Evolutionary conservation across 202 grass and related monocot species (phyloP).

Genomic region (Schoenoplectus tabernaemontani): DNA sequence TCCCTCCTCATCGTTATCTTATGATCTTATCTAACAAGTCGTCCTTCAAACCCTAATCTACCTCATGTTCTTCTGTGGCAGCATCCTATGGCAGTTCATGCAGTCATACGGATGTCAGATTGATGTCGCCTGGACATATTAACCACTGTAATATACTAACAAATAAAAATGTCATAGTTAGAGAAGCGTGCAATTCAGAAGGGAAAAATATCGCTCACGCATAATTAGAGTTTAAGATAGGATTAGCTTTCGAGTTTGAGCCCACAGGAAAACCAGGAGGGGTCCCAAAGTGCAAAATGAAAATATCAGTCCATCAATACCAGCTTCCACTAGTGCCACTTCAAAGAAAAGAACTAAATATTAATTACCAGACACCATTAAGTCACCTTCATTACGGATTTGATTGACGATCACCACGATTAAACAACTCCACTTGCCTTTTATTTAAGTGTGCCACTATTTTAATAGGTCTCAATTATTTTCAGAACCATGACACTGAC

Average conservation of each 20-base stretch:
- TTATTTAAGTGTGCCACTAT: neutral
- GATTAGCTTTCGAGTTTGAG: neutral
- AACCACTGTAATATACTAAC: too few species aligned
- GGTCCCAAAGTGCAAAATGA: neutral
- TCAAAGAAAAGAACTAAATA: neutral
- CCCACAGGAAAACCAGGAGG: neutral
- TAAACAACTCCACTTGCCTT: constrained; percentile 20
- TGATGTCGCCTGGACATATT: too few species aligned
- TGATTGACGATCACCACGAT: constrained; percentile 21
- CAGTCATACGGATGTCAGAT: too few species aligned
- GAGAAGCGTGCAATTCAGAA: neutral
- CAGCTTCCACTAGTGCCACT: constrained; percentile 24
- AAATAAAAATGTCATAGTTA: neutral
- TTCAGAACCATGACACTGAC: constrained; percentile 1
- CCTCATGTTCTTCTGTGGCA: neutral
- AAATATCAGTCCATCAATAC: constrained; percentile 11
- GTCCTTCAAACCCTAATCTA: neutral
- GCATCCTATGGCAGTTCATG: too few species aligned
- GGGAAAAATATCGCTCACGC: neutral
- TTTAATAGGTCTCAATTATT: constrained; percentile 3
- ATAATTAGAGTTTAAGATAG: neutral
- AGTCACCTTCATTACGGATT: constrained; percentile 28
- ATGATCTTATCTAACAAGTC: neutral
- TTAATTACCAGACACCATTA: neutral
- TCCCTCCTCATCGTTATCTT: constrained; percentile 4